Evolutionary conservation across 306 rosid species (phyloP).

Genomic region (Herpetospermum pedunculosum): DNA sequence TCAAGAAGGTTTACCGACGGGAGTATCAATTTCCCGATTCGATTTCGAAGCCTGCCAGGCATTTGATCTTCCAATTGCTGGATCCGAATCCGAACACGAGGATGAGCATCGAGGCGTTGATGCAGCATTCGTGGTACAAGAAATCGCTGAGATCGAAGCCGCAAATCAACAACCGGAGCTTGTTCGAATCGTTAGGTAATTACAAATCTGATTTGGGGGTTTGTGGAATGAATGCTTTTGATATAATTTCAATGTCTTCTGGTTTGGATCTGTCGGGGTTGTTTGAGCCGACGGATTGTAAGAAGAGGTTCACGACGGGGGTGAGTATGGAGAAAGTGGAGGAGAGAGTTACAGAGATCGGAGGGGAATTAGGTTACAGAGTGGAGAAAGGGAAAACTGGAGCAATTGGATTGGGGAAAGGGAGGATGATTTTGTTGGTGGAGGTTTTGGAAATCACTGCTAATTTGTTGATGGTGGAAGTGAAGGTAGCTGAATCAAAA

Average conservation of each 20-base stretch:
- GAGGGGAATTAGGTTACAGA: constrained; percentile 40
- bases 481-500: constrained; percentile 47
- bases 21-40: constrained; percentile 46
- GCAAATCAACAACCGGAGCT: not conserved
- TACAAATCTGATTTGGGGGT: constrained; percentile 2
- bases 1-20: constrained; percentile 38
- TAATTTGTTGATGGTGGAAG: constrained; percentile 35
- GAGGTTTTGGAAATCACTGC: constrained; percentile 41
- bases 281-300: constrained; percentile 27
- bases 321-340: constrained; percentile 26
- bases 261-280: constrained; percentile 72
- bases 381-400: constrained; percentile 55
- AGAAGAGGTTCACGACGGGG: constrained; percentile 43
- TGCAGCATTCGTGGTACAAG: constrained; percentile 41
- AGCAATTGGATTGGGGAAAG: constrained; percentile 54
- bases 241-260: constrained; percentile 81
- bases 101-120: constrained; percentile 28
- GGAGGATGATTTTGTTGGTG: constrained; percentile 37
- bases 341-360: constrained; percentile 51
- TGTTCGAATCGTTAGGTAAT: constrained; percentile 17
- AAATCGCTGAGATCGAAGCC: constrained; percentile 18
- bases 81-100: constrained; percentile 69
- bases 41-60: constrained; percentile 43
- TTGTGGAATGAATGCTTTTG: constrained; percentile 59
- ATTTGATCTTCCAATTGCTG: constrained; percentile 42